Evolutionary conservation across 129 eudicot species (phyloP), one percentile per base, ranked within the genome.

Genomic region (Smallanthus sonchifolius): DNA sequence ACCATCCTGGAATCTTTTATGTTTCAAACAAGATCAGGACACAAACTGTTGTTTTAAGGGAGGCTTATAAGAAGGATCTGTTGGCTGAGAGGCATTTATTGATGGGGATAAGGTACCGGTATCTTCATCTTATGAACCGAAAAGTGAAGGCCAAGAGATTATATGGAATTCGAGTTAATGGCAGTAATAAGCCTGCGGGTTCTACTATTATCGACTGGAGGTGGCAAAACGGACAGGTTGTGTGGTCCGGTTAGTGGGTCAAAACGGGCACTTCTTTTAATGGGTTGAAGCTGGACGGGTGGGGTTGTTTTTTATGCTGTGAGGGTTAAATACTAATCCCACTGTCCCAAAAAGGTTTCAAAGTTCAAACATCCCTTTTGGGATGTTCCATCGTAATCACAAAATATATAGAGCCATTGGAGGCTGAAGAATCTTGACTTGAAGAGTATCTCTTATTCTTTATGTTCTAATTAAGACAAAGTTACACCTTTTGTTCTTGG

Each of bases 1-100:
- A 87, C 81, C 85, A 86, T 85, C 99, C 97, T 0, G 99, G 97
- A 19, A 88, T 88, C 24, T 94, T 91, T 80, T 94, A 90, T 47
- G 77, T 88, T 78, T 94, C 99, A 5, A 94, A 94, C 77, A 91
- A 94, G 84, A 83, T 91, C 40, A 88, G 97, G 73, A 94, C 93
- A 2, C 97, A 94, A 82, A 94, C 98, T 7, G 93, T 91, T 68
- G 91, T 94, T 42, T 83, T 90, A 65, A 80, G 96, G 79, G 96
- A 94, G 83, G 99, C 85, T 0, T 94, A 82, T 79, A 85, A 68
- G 62, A 90, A 86, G 76, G 86, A 89, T 57, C 36, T 84, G 2
- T 49, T 94, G 82, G 48, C 82, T 55, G 91, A 86, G 34, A 85
- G 83, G 76, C 89, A 91, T 77, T 86, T 86, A 19, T 75, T 94